Percentiles rank a stretch among this genome's conserved stretches.
Conservation (phyloP, 305 asterid species). For the Solanum aculeatissimum region DNA sequence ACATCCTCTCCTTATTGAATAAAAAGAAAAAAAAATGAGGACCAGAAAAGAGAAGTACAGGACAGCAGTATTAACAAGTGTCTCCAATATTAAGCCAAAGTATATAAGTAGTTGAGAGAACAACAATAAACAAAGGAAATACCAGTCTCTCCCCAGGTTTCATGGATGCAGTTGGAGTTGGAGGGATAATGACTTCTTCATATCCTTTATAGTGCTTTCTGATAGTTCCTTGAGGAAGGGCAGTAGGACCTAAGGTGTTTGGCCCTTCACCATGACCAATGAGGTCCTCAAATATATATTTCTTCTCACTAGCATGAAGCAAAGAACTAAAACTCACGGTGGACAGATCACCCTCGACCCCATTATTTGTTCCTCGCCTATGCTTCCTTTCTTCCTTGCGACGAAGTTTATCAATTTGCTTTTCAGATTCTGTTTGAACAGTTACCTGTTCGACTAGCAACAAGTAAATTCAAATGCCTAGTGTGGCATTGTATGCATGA, state of each 20-base stretch:
- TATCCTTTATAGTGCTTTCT: conserved; percentile 81
- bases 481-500: background rate
- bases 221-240: conserved; percentile 85
- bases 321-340: conserved; percentile 64
- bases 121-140: conserved; percentile 5
- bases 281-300: conserved; percentile 62
- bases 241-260: conserved; percentile 44
- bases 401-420: conserved; percentile 85
- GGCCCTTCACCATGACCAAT: conserved; percentile 80
- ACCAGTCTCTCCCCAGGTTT: conserved; percentile 96
- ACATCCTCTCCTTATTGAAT: no score
- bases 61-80: background rate
- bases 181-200: conserved; percentile 90
- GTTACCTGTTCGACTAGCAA: conserved; percentile 47
- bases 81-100: background rate
- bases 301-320: conserved; percentile 89
- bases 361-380: conserved; percentile 71
- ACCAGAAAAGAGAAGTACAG: background rate
- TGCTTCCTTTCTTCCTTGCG: conserved; percentile 92
- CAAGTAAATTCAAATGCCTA: conserved; percentile 3
- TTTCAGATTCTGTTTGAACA: conserved; percentile 85
- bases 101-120: background rate
- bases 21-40: background rate
- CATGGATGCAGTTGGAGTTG: conserved; percentile 88
- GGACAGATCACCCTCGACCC: conserved; percentile 56